A percentile compares a stretch with the other conserved stretches of the same genome.
Conservation (phyloP, 2,329 filamentous ascomycete genomes). For the Tolypocladium inflatum region DNA sequence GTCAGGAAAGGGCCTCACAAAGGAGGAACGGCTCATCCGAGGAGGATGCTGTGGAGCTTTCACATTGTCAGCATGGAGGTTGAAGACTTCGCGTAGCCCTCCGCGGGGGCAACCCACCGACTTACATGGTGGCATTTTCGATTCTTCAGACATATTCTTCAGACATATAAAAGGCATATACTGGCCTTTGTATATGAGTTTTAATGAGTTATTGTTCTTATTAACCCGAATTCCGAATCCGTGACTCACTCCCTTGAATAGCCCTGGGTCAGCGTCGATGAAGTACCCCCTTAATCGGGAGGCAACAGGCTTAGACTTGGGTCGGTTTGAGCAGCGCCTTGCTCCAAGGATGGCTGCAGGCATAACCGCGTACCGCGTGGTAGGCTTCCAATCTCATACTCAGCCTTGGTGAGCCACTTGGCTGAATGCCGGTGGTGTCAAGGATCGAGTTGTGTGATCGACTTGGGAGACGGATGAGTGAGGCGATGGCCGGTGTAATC, state of each 20-base stretch:
- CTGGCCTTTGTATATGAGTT: not conserved
- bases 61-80: no score
- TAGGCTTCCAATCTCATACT: not conserved
- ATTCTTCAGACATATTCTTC: not conserved
- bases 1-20: no score
- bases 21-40: no score
- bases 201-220: not conserved
- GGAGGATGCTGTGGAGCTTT: no score
- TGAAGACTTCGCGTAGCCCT: no score
- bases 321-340: no score
- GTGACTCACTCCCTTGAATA: slow-evolving; percentile 14
- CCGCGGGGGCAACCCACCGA: no score
- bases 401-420: not conserved
- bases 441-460: not conserved
- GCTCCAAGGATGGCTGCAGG: not conserved
- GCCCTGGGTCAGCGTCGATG: slow-evolving; percentile 24
- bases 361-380: not conserved
- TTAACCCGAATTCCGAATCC: no score
- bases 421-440: not conserved
- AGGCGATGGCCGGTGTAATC: slow-evolving; percentile 10
- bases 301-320: not conserved
- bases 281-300: slow-evolving; percentile 19
- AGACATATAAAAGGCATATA: no score
- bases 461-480: not conserved
- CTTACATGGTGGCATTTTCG: no score